Base-by-base conservation (phyloP, 2,329 filamentous ascomycete species). In the Scopulariopsis brevicaulis region DNA sequence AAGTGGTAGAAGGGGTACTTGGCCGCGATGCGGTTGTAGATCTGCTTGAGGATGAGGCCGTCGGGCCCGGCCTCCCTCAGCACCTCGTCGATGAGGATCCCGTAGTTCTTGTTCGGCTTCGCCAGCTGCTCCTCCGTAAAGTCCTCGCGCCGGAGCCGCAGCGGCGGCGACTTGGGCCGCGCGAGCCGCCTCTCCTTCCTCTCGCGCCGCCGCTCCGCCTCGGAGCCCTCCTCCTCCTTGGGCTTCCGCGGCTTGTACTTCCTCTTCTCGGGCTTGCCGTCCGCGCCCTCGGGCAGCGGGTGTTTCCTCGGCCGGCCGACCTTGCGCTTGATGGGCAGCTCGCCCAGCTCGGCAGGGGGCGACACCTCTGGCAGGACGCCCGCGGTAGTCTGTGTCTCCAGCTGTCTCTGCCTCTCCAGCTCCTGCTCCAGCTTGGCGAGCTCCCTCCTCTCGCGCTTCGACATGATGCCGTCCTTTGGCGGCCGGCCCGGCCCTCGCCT, bases 391-490 rank as follows among this genome's bases (percentile, higher is more conserved):
- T 54, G 57, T 25, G 54, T 32, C 34, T 48, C 58, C 51, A 54
- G 25, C 28, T 59, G 58, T 37, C 35, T 54, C 25, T 32, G 50
- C n/a, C 71, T 70, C 60, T 74, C 73, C 60, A 74, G 69, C 59
- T 74, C 72, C 58, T 72, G 69, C 7, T 60, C 48, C 55, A 59
- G 58, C 68, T 85, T 87, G 71, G 85, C 83, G 8, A 84, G 77
- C 54, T 84, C 69, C 20, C 83, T 77, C 63, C 85, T 79, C 65
- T 91, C 86, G 59, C 89, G 78, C 71, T 91, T 91, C 1, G 88
- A 92, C 83, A 91, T 89, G 67, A 90, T 80, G 32, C 89, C 89
- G 65, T 92, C 88, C 73, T 92, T 92, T 0, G 89, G 89, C 22
- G 89, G 89, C 57, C 89, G 77, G n/a, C 89, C 89, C 11, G 89